Conservation (phyloP, 2,329 filamentous ascomycete species). For the Rutstroemia sp. region DNA sequence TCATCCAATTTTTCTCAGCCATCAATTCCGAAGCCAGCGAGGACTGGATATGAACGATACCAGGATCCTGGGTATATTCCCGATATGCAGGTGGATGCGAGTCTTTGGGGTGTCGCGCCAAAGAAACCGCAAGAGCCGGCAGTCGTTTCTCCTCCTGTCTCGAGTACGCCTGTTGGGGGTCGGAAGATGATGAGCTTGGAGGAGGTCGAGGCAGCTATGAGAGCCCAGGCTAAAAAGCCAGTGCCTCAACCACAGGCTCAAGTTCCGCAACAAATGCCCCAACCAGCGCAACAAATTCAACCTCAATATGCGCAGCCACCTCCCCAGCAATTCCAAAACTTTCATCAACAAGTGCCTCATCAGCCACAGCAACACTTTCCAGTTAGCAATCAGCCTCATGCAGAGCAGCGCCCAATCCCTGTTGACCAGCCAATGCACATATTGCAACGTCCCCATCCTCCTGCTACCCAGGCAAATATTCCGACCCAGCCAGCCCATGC, state of each 20-base stretch:
- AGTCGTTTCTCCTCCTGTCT: slow-evolving; percentile 19
- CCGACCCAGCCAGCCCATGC: slow-evolving; percentile 61
- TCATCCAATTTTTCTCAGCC: slow-evolving; percentile 32
- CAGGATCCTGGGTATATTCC: slow-evolving; percentile 76
- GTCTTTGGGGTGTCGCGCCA: slow-evolving; percentile 78
- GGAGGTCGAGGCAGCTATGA: slow-evolving; percentile 93
- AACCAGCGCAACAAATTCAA: slow-evolving; percentile 11
- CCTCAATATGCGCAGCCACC: slow-evolving; percentile 16
- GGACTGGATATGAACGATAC: slow-evolving; percentile 89
- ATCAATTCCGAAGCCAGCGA: slow-evolving; percentile 50
- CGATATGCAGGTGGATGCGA: slow-evolving; percentile 86
- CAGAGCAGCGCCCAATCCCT: slow-evolving; percentile 17
- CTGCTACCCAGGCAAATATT: slow-evolving; percentile 28
- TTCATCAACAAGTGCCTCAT: slow-evolving; percentile 18
- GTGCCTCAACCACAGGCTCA: slow-evolving; percentile 24
- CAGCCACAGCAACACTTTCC: slow-evolving; percentile 25
- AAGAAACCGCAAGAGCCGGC: slow-evolving; percentile 39
- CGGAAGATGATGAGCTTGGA: slow-evolving; percentile 92
- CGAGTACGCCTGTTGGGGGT: slow-evolving; percentile 30
- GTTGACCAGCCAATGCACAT: slow-evolving; percentile 23
- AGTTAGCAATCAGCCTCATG: slow-evolving; percentile 20
- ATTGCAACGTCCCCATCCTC: slow-evolving; percentile 23
- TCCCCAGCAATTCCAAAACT: slow-evolving; percentile 21
- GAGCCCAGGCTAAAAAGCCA: slow-evolving; percentile 54
- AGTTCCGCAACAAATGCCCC: slow-evolving; percentile 12